Conservation (phyloP, 345 rosid species). For the Citrus trifoliata region DNA sequence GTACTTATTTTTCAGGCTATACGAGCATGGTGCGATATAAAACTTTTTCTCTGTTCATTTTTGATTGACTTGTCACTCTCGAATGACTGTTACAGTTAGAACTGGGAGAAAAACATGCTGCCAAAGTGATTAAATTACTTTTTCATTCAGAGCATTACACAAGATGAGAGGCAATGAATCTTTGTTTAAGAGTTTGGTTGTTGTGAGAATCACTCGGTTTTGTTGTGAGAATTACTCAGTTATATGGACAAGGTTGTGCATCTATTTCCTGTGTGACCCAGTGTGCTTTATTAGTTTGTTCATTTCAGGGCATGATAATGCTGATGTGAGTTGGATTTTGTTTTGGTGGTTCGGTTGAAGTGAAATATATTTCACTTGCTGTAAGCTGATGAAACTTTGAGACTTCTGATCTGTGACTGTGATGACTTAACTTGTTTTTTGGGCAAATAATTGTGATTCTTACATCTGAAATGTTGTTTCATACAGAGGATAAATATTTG, state of each 20-base stretch:
- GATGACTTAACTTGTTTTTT: neutral
- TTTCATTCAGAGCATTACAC: neutral
- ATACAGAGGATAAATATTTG: neutral
- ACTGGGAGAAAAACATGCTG: slow-evolving; percentile 16
- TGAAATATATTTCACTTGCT: neutral
- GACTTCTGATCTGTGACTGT: neutral
- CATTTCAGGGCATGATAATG: neutral
- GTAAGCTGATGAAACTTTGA: neutral
- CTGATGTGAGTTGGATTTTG: neutral
- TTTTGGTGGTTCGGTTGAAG: too few relatives aligned
- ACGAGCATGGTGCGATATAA: slow-evolving; percentile 31
- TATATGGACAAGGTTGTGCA: neutral
- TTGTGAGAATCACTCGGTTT: neutral
- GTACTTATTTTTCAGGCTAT: slow-evolving; percentile 17
- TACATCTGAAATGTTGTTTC: neutral
- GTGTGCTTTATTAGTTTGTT: neutral
- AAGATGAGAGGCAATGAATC: neutral
- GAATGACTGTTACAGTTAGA: neutral
- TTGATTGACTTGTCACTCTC: neutral
- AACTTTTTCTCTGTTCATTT: neutral
- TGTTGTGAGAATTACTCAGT: neutral
- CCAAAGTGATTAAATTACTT: neutral
- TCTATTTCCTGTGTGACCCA: too few relatives aligned
- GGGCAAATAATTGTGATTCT: neutral
- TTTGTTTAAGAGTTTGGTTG: neutral